A percentile compares a stretch with the other conserved stretches of the same genome.
These are phyloP conservation scores for Thielaviopsis musarum DNA, from an alignment of 2,329 filamentous ascomycete species.

Conservation along the genomic window DNA sequence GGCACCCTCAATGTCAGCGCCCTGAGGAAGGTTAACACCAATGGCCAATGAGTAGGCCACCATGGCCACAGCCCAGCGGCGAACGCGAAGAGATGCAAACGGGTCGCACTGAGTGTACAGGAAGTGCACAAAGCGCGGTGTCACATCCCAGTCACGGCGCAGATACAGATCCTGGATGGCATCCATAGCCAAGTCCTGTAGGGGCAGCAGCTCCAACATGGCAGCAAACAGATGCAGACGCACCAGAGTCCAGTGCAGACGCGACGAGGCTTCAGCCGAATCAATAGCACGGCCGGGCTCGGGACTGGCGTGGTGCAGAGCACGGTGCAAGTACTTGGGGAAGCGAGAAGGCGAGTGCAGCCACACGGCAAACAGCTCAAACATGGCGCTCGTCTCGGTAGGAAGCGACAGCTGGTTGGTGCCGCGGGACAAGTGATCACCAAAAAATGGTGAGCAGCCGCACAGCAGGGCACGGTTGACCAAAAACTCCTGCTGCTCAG, in stretches of 20 bases:
- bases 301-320: slow-evolving; percentile 18
- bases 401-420: slow-evolving; percentile 25
- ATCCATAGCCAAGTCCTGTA: slow-evolving; percentile 42
- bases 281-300: slow-evolving; percentile 13
- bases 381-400: slow-evolving; percentile 33
- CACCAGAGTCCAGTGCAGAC: slow-evolving; percentile 38
- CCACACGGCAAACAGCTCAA: slow-evolving; percentile 36
- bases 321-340: slow-evolving; percentile 26
- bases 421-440: slow-evolving; percentile 25
- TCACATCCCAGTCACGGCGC: slow-evolving; percentile 40
- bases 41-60: slow-evolving; percentile 35
- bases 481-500: slow-evolving; percentile 24
- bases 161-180: slow-evolving; percentile 42
- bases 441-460: slow-evolving; percentile 31
- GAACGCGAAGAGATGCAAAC: slow-evolving; percentile 31
- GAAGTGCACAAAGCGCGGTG: slow-evolving; percentile 31
- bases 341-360: slow-evolving; percentile 21
- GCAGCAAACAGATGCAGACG: slow-evolving; percentile 41
- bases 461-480: slow-evolving; percentile 30
- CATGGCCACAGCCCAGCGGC: slow-evolving; percentile 44
- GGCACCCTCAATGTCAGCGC: slow-evolving; percentile 16
- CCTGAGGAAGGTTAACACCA: not conserved
- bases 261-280: slow-evolving; percentile 18
- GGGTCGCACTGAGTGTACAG: slow-evolving; percentile 37
- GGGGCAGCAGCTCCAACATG: slow-evolving; percentile 28